A percentile compares a stretch with the other conserved stretches of the same genome.
These are phyloP conservation scores for Angomonas deanei DNA, from an alignment of 208 protist species.

Conservation along the genomic window DNA sequence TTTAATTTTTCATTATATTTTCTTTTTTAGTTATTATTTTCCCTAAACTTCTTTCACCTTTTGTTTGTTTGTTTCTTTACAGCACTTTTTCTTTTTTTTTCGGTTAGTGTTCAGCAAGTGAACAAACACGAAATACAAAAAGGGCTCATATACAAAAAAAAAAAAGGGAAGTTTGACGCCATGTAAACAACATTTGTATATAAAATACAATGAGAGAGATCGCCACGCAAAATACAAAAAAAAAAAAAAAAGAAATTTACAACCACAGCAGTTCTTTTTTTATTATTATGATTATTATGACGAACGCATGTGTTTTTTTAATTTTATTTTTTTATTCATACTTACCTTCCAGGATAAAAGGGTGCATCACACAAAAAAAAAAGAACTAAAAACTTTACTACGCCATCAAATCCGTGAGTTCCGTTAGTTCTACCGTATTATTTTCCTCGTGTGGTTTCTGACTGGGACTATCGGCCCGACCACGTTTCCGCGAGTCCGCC, in stretches of 20 bases:
- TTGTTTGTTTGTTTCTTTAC: not conserved
- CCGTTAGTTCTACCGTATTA: not conserved
- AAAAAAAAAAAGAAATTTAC: too few species aligned
- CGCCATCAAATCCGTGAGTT: constrained; percentile 4
- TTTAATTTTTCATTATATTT: constrained; percentile 3
- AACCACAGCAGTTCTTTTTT: constrained; percentile 9
- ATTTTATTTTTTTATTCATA: constrained; percentile 3
- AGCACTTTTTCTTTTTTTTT: too few species aligned
- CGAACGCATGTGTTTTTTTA: constrained; percentile 4
- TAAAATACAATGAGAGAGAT: too few species aligned
- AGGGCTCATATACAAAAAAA: too few species aligned
- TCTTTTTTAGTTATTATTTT: not conserved
- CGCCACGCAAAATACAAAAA: too few species aligned
- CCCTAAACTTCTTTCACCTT: not conserved
- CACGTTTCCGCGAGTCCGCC: not conserved
- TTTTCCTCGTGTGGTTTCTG: constrained; percentile 5
- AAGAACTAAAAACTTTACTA: not conserved
- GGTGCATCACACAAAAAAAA: not conserved
- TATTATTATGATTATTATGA: constrained; percentile 5
- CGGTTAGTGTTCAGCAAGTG: too few species aligned
- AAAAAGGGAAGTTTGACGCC: too few species aligned
- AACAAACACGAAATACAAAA: too few species aligned
- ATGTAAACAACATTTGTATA: too few species aligned
- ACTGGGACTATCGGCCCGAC: not conserved
- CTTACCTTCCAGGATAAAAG: not conserved